phyloP scores from a whole-genome alignment of 2,329 filamentous ascomycete genomes.

The Scedosporium boydii region DNA sequence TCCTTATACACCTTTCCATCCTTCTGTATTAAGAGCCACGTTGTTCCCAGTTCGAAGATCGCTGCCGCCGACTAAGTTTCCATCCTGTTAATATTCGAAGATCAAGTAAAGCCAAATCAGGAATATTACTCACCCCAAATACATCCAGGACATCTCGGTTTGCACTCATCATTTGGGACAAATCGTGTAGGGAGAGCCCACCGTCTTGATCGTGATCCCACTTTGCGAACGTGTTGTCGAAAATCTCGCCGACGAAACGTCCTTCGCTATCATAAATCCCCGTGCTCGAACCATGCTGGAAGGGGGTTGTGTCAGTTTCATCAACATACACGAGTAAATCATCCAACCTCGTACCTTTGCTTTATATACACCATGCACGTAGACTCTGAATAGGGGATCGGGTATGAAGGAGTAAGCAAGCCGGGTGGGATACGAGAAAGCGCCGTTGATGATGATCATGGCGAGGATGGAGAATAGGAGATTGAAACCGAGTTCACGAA shows the following conservation, averaged over 20 bases:
- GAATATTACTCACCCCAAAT: slow-evolving; percentile 16
- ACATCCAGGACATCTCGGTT: slow-evolving; percentile 20
- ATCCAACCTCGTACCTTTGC: slow-evolving; percentile 18
- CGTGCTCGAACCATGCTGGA: slow-evolving; percentile 32
- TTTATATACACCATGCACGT: slow-evolving; percentile 27
- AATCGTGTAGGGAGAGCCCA: slow-evolving; percentile 23
- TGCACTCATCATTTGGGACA: slow-evolving; percentile 25
- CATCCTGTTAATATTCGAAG: background rate
- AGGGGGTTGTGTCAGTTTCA: background rate
- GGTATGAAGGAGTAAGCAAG: slow-evolving; percentile 22
- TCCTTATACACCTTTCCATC: slow-evolving; percentile 49
- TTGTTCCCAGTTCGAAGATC: slow-evolving; percentile 23
- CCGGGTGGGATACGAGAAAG: slow-evolving; percentile 35
- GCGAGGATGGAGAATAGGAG: slow-evolving; percentile 27
- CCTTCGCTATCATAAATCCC: slow-evolving; percentile 38
- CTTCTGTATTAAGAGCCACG: slow-evolving; percentile 40
- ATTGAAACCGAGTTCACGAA: slow-evolving; percentile 29
- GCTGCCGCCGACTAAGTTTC: background rate
- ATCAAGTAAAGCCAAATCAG: background rate
- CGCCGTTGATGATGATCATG: slow-evolving; percentile 28
- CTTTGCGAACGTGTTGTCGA: slow-evolving; percentile 41
- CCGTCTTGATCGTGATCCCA: slow-evolving; percentile 30
- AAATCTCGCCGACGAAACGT: slow-evolving; percentile 36
- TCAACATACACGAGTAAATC: too few relatives aligned
- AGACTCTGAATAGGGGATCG: slow-evolving; percentile 27